Conservation (phyloP, 768 basidiomycete genomes). For the Rossbeevera mucosa region DNA sequence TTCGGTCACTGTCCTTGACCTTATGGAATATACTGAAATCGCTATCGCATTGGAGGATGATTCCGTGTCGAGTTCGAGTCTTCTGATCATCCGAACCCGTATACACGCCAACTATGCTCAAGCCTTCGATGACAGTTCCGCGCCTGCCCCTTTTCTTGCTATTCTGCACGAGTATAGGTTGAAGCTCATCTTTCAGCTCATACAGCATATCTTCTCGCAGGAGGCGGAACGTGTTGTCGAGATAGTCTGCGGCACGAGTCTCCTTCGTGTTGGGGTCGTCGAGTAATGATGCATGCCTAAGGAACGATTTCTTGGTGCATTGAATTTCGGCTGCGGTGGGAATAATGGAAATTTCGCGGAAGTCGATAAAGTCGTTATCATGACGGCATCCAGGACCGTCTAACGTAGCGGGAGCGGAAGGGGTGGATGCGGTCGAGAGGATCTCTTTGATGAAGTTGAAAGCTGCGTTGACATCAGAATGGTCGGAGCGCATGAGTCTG, state of each 20-base stretch:
- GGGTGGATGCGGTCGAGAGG: slow-evolving; percentile 24
- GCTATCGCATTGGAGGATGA: slow-evolving; percentile 34
- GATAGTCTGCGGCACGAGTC: slow-evolving; percentile 41
- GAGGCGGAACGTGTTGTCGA: slow-evolving; percentile 66
- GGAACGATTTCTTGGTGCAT: slow-evolving; percentile 43
- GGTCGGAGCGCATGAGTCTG: slow-evolving; percentile 21
- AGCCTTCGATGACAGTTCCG: slow-evolving; percentile 35
- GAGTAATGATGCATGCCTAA: slow-evolving; percentile 41
- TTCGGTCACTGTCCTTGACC: slow-evolving; percentile 34
- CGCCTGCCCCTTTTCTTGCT: slow-evolving; percentile 34
- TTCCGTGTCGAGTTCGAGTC: slow-evolving; percentile 38
- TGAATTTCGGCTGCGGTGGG: slow-evolving; percentile 58
- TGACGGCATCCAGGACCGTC: slow-evolving; percentile 58
- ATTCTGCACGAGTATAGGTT: slow-evolving; percentile 36
- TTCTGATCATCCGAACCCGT: slow-evolving; percentile 24
- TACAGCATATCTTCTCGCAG: slow-evolving; percentile 60
- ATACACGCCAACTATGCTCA: slow-evolving; percentile 36
- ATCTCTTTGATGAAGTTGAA: slow-evolving; percentile 41
- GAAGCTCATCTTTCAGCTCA: slow-evolving; percentile 54
- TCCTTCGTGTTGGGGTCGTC: slow-evolving; percentile 39
- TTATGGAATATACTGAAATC: slow-evolving; percentile 38
- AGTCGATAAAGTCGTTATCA: slow-evolving; percentile 63
- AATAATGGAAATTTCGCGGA: slow-evolving; percentile 56
- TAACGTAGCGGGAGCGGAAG: slow-evolving; percentile 14
- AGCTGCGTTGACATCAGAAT: slow-evolving; percentile 23